phyloP scores from a whole-genome alignment of 2,329 filamentous ascomycete genomes.

The Chaetomium olivaceum region DNA sequence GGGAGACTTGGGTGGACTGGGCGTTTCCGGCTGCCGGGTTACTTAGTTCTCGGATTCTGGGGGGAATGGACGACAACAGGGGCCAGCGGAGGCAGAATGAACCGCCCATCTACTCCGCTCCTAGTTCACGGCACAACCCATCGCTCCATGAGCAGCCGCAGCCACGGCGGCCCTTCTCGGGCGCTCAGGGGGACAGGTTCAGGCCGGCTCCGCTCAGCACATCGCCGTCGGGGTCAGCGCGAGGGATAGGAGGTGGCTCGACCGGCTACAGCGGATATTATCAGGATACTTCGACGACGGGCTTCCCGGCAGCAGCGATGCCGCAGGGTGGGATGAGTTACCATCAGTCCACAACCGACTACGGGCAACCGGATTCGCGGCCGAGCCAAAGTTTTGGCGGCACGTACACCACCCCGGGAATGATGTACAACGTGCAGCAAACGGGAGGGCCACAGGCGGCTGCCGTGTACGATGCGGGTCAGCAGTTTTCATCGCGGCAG shows the following conservation, averaged over 20 bases:
- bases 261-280: slow-evolving; percentile 62
- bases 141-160: slow-evolving; percentile 52
- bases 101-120: slow-evolving; percentile 62
- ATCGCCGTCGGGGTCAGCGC: slow-evolving; percentile 46
- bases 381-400: slow-evolving; percentile 55
- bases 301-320: slow-evolving; percentile 57
- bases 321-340: slow-evolving; percentile 53
- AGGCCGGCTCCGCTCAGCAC: slow-evolving; percentile 52
- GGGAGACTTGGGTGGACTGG: slow-evolving; percentile 64
- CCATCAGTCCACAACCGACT: slow-evolving; percentile 61
- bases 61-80: slow-evolving; percentile 74
- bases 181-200: slow-evolving; percentile 52
- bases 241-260: slow-evolving; percentile 54
- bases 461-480: slow-evolving; percentile 72
- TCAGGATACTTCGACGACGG: slow-evolving; percentile 50
- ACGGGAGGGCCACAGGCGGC: slow-evolving; percentile 54
- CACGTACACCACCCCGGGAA: slow-evolving; percentile 62
- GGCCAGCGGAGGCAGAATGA: slow-evolving; percentile 75
- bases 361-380: slow-evolving; percentile 59
- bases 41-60: slow-evolving; percentile 47
- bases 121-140: slow-evolving; percentile 53
- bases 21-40: slow-evolving; percentile 54
- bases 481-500: slow-evolving; percentile 74
- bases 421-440: slow-evolving; percentile 79
- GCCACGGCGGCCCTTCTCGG: slow-evolving; percentile 47